Conservation (phyloP, 352 stramenopile genomes). For the Pythium dissimile region DNA sequence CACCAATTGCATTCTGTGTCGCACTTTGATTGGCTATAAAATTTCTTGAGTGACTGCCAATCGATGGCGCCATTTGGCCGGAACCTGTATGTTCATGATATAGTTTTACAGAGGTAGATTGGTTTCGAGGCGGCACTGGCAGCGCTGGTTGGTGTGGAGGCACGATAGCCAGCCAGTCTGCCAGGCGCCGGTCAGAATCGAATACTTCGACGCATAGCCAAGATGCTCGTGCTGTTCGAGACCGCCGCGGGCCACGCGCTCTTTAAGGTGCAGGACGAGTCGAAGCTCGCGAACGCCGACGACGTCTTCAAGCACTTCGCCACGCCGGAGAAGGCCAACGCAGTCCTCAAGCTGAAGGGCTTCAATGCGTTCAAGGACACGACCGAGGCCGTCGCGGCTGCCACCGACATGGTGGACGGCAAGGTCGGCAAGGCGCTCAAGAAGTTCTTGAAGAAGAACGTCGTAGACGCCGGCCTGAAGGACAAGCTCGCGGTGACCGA, state of each 20-base stretch:
- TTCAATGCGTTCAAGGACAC: slow-evolving; percentile 99
- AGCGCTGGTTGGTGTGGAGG: slow-evolving; percentile 19
- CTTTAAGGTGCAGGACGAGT: slow-evolving; percentile 98
- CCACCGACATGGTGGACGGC: slow-evolving; percentile 96
- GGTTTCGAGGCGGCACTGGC: slow-evolving; percentile 3
- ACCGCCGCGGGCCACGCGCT: slow-evolving; percentile 98
- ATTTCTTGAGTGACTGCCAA: slow-evolving; percentile 17
- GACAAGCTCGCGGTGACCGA: slow-evolving; percentile 97
- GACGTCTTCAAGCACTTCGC: slow-evolving; percentile 93
- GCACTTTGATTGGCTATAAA: not conserved
- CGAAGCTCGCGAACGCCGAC: slow-evolving; percentile 88
- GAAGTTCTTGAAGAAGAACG: slow-evolving; percentile 99
- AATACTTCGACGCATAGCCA: slow-evolving; percentile 22
- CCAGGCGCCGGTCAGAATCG: slow-evolving; percentile 17
- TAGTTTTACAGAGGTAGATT: slow-evolving; percentile 9
- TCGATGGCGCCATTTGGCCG: slow-evolving; percentile 9
- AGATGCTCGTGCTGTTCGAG: slow-evolving; percentile 99
- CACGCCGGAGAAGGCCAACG: slow-evolving; percentile 86
- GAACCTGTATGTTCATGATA: not conserved
- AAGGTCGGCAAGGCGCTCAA: slow-evolving; percentile 97
- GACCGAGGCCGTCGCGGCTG: slow-evolving; percentile 96
- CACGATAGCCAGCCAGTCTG: slow-evolving; percentile 17
- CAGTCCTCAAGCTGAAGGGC: slow-evolving; percentile 94
- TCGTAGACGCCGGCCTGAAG: slow-evolving; percentile 91
- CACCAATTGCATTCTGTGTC: slow-evolving; percentile 4